Base-by-base conservation (phyloP, 2,329 filamentous ascomycete genomes). In the Sarocladium oryzae region DNA sequence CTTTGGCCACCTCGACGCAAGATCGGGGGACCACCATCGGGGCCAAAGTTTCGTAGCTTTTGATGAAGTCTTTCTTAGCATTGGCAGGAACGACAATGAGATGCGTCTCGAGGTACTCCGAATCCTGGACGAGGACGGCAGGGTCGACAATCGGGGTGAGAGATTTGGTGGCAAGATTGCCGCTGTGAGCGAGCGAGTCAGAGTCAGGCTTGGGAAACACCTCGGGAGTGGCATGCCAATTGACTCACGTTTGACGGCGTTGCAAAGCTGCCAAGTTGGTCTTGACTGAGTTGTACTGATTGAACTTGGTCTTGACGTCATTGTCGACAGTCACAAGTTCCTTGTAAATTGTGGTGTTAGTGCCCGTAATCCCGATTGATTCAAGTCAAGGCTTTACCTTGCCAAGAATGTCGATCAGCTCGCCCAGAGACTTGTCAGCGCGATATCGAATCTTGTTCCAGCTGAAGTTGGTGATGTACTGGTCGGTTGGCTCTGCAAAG, bases 361-460 rank as follows among this genome's bases (percentile, higher is more conserved):
- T n/a, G n/a, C n/a, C n/a, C n/a, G n/a, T n/a, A n/a, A n/a, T n/a
- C n/a, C n/a, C n/a, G n/a, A n/a, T n/a, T n/a, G n/a, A n/a, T 13
- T 61, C 89, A 89, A 5, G 20, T 10, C 15, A 3, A 26, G 21
- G 7, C 5, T n/a, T 5, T 28, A 43, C 40, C 82, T 95, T 96
- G 65, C 95, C 89, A 53, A 99, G 73, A 36, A 84, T 85, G 66
- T 90, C 87, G 60, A 96, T 86, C 54, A 97, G 77, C 64, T 97
- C 92, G 52, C 83, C 79, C 55, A 99, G 80, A 49, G 92, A 82
- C 67, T 92, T 95, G 69, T 99, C 93, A 56, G 88, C 86, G 61
- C 93, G 85, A 70, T 97, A 99, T 67, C 96, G 93, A 70, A 95
- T 89, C 70, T 93, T 96, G 74, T 97, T 97, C 93, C 93, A 99